phyloP scores from a whole-genome alignment of 345 rosid genomes.

The Schrenkiella parvula region DNA sequence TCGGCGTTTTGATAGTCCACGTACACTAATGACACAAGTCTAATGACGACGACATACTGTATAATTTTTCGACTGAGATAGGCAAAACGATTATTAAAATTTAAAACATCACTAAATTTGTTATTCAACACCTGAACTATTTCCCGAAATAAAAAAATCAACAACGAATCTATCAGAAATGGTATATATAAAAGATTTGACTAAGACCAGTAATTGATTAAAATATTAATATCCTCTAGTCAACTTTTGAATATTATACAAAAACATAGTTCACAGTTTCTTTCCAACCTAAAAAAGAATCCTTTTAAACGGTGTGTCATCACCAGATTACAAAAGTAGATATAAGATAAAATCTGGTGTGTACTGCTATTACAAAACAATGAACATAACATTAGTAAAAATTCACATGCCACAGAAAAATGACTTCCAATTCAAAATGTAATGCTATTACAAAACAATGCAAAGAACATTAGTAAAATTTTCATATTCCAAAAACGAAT shows the following conservation, averaged over 20 bases:
- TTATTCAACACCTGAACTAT: background rate
- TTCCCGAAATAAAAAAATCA: background rate
- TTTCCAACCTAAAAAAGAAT: background rate
- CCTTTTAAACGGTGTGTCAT: background rate
- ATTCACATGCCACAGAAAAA: too few relatives aligned
- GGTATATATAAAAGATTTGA: background rate
- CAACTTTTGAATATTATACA: background rate
- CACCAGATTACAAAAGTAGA: background rate
- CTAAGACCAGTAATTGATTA: background rate
- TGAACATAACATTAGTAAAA: background rate
- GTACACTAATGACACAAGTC: too few relatives aligned
- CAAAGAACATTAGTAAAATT: background rate
- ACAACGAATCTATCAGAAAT: background rate
- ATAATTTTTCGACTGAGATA: background rate
- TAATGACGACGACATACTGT: too few relatives aligned
- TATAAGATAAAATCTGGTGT: background rate
- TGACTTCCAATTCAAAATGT: background rate
- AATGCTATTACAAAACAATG: background rate
- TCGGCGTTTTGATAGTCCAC: background rate
- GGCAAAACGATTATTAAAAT: background rate
- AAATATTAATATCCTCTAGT: background rate
- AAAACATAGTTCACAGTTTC: background rate
- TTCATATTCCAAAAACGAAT: background rate
- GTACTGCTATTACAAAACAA: background rate
- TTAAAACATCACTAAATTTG: background rate